Conservation (phyloP, 331 rosid species). For the Phaseolus coccineus region DNA sequence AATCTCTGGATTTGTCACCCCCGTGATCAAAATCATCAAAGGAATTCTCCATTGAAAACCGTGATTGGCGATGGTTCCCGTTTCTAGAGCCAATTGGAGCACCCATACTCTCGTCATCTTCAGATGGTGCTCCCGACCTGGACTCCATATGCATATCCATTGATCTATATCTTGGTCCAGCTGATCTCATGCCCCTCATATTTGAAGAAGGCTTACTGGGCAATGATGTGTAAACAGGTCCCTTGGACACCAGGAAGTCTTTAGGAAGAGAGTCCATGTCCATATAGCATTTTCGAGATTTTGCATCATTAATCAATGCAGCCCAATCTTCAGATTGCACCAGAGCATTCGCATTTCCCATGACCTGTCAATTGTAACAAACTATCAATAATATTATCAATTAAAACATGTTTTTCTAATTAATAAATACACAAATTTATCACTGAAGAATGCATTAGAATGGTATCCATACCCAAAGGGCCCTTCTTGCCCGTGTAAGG, state of each 20-base stretch:
- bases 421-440: slow-evolving; percentile 1
- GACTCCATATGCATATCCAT: slow-evolving; percentile 81
- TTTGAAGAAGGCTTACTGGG: slow-evolving; percentile 71
- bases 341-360: slow-evolving; percentile 95
- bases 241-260: slow-evolving; percentile 74
- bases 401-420: neutral
- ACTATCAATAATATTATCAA: slow-evolving; percentile 28
- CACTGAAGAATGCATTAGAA: neutral
- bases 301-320: slow-evolving; percentile 83
- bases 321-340: slow-evolving; percentile 95
- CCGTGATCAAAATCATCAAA: slow-evolving; percentile 67
- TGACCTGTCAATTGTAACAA: slow-evolving; percentile 67
- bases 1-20: slow-evolving; percentile 75
- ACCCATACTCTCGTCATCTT: slow-evolving; percentile 80
- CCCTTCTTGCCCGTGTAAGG: slow-evolving; percentile 97
- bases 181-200: slow-evolving; percentile 77
- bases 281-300: slow-evolving; percentile 80
- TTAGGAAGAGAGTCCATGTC: slow-evolving; percentile 94
- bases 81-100: slow-evolving; percentile 59
- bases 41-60: slow-evolving; percentile 67
- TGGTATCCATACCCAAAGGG: slow-evolving; percentile 82
- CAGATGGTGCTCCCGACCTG: slow-evolving; percentile 78
- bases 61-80: slow-evolving; percentile 72
- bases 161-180: slow-evolving; percentile 78
- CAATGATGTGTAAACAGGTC: slow-evolving; percentile 59